Conservation (phyloP, 2,329 filamentous ascomycete species). For the Hypomyces perniciosus region DNA sequence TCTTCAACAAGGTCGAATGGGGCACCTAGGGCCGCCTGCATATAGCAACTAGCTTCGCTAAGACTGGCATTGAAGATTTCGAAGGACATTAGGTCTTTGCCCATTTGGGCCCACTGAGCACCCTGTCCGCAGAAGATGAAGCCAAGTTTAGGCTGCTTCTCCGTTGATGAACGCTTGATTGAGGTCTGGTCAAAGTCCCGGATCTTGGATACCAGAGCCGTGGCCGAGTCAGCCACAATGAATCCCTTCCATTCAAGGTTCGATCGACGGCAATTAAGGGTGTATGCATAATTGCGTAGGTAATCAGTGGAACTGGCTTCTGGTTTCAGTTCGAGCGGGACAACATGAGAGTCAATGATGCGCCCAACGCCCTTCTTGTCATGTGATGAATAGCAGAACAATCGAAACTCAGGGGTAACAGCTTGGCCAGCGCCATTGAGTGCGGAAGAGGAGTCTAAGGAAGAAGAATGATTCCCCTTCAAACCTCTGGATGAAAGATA, state of each 20-base stretch:
- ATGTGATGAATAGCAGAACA: slow-evolving; percentile 40
- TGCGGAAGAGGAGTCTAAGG: slow-evolving; percentile 12
- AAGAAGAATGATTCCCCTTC: slow-evolving; percentile 32
- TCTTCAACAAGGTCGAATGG: slow-evolving; percentile 32
- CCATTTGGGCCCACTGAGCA: slow-evolving; percentile 39
- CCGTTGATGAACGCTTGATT: slow-evolving; percentile 20
- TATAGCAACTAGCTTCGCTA: slow-evolving; percentile 25
- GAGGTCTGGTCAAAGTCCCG: slow-evolving; percentile 13
- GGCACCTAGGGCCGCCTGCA: slow-evolving; percentile 25
- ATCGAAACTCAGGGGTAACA: slow-evolving; percentile 18
- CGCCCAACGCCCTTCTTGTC: slow-evolving; percentile 35
- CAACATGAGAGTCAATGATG: slow-evolving; percentile 29
- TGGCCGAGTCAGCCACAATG: slow-evolving; percentile 29
- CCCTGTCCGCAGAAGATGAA: slow-evolving; percentile 42
- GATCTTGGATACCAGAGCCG: slow-evolving; percentile 29
- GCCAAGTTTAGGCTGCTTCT: slow-evolving; percentile 26
- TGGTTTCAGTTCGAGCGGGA: slow-evolving; percentile 22
- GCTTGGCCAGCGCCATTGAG: background rate
- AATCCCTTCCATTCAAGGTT: slow-evolving; percentile 37
- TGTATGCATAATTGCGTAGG: slow-evolving; percentile 41
- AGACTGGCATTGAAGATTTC: slow-evolving; percentile 37
- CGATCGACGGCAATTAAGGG: slow-evolving; percentile 39
- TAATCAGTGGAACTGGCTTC: slow-evolving; percentile 12
- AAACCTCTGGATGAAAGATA: slow-evolving; percentile 33
- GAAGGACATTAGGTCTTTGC: slow-evolving; percentile 34